Percentiles rank a stretch among this genome's conserved stretches.
These are phyloP conservation scores for Metarhizium rileyi DNA, from an alignment of 2,329 filamentous ascomycete species.

Conservation along the genomic window DNA sequence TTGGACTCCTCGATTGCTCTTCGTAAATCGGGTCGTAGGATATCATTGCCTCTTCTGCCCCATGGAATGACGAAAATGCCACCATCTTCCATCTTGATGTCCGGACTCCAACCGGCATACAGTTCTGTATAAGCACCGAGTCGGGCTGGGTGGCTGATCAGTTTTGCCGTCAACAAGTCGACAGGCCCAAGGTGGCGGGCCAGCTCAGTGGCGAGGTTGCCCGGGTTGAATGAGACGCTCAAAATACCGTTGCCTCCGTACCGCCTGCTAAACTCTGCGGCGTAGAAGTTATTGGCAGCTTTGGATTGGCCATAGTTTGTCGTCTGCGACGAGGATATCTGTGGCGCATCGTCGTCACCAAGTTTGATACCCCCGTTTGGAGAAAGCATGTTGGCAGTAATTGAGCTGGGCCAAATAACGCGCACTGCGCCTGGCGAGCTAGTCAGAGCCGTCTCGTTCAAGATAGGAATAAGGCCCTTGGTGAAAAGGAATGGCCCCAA, in stretches of 20 bases:
- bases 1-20: conserved; percentile 2
- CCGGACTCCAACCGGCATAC: conserved; percentile 34
- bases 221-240: conserved; percentile 27
- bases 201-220: conserved; percentile 29
- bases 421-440: conserved; percentile 5
- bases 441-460: conserved; percentile 2
- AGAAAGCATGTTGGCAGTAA: neutral
- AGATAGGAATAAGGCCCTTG: conserved; percentile 1
- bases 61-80: conserved; percentile 7
- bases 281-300: conserved; percentile 21
- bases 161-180: conserved; percentile 7
- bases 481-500: conserved; percentile 7
- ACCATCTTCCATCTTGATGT: conserved; percentile 25
- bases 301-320: conserved; percentile 18
- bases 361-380: conserved; percentile 13
- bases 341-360: conserved; percentile 2
- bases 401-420: conserved; percentile 5
- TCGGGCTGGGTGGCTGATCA: conserved; percentile 17
- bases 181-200: conserved; percentile 17
- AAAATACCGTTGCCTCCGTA: conserved; percentile 20
- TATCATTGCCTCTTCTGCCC: conserved; percentile 3
- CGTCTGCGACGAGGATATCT: neutral
- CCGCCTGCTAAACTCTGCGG: conserved; percentile 19
- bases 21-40: conserved; percentile 2
- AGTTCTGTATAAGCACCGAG: conserved; percentile 39